These are phyloP conservation scores for Euptelea pleiosperma DNA, from an alignment of 164 flowering plant genomes.

Conservation along the genomic window DNA sequence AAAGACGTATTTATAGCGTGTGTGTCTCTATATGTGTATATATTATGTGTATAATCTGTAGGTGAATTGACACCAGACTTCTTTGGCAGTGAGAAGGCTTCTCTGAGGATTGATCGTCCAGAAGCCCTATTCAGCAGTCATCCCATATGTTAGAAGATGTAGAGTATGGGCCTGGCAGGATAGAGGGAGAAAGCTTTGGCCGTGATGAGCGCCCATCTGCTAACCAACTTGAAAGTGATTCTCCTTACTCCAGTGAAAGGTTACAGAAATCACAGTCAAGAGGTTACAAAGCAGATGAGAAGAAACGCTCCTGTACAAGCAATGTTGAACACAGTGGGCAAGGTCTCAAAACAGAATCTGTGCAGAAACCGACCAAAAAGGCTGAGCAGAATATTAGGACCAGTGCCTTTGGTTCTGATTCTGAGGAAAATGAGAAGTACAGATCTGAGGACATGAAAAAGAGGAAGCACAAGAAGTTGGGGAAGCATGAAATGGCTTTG, in stretches of 20 bases:
- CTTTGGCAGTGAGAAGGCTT: slow-evolving; percentile 43
- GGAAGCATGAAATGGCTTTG: slow-evolving; percentile 1
- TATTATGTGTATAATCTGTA: not conserved
- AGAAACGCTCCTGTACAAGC: slow-evolving; percentile 22
- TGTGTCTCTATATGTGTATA: no score
- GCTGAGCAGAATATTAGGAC: slow-evolving; percentile 24
- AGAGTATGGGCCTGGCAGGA: slow-evolving; percentile 27
- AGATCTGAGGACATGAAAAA: slow-evolving; percentile 35
- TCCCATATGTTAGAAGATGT: slow-evolving; percentile 22
- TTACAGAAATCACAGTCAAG: no score
- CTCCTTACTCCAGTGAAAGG: slow-evolving; percentile 25
- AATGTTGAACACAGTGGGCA: slow-evolving; percentile 25
- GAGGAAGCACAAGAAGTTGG: slow-evolving; percentile 21
- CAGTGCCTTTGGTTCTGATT: slow-evolving; percentile 37
- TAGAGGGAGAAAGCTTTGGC: slow-evolving; percentile 10
- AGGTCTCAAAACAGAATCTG: slow-evolving; percentile 20
- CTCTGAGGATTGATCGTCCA: slow-evolving; percentile 25
- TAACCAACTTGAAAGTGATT: slow-evolving; percentile 17
- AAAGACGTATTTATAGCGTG: no score
- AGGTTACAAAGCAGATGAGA: slow-evolving; percentile 29
- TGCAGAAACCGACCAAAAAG: slow-evolving; percentile 21
- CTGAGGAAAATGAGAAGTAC: slow-evolving; percentile 44
- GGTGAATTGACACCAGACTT: not conserved
- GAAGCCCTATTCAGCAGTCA: slow-evolving; percentile 21
- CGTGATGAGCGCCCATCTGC: slow-evolving; percentile 13